Percentiles rank a stretch among this genome's conserved stretches.
These are phyloP conservation scores for Candolleomyces efflorescens DNA, from an alignment of 768 basidiomycete genomes.

Conservation along the genomic window DNA sequence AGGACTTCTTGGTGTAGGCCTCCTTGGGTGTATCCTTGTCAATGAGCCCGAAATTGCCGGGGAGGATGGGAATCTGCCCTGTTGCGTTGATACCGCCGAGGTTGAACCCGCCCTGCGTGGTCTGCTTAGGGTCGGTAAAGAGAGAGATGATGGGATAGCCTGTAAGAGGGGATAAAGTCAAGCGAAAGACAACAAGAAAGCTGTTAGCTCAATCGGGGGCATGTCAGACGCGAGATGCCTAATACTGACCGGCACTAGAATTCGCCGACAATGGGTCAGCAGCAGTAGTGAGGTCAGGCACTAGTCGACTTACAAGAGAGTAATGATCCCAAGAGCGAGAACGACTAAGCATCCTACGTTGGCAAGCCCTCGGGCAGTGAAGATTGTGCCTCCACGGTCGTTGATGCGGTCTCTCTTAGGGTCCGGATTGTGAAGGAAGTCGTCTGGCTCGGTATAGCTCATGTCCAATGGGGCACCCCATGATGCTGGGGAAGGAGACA, in stretches of 20 bases:
- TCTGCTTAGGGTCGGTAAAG: conserved; percentile 34
- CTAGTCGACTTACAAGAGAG: conserved; percentile 42
- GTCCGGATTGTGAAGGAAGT: conserved; percentile 57
- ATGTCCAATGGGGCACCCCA: conserved; percentile 37
- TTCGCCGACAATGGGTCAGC: background rate
- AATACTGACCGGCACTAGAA: conserved; percentile 32
- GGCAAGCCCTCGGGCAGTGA: conserved; percentile 53
- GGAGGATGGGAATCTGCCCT: conserved; percentile 61
- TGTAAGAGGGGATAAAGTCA: conserved; percentile 9
- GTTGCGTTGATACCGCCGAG: conserved; percentile 72
- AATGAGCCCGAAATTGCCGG: conserved; percentile 63
- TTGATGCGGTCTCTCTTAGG: conserved; percentile 46
- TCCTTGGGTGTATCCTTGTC: conserved; percentile 71
- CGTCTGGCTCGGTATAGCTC: conserved; percentile 47
- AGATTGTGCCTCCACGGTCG: conserved; percentile 51
- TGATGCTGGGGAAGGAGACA: conserved; percentile 43
- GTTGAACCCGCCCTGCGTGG: conserved; percentile 58
- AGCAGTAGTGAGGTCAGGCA: background rate
- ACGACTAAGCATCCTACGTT: conserved; percentile 60
- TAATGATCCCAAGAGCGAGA: conserved; percentile 37
- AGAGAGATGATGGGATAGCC: conserved; percentile 53
- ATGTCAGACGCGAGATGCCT: no score
- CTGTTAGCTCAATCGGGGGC: no score
- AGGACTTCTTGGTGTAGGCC: conserved; percentile 49
- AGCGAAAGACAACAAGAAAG: background rate